Conservation (phyloP, 1,284 basidiomycete species). For the Cutaneotrichosporon sp. region DNA sequence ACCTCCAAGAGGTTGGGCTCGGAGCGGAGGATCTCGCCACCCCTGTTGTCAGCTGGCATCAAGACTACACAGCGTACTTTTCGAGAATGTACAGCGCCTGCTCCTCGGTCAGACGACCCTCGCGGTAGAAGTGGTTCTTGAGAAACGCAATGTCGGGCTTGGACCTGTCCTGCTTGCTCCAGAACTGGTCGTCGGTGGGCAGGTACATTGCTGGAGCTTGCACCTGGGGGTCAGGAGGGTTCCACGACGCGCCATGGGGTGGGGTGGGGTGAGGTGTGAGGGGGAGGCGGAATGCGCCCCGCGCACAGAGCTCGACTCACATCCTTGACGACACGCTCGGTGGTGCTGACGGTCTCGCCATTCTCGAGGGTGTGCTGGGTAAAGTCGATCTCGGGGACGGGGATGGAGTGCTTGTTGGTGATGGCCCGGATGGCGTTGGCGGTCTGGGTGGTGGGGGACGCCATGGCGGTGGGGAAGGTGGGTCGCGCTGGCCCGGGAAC, state of each 20-base stretch:
- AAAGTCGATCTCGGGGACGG: conserved; percentile 74
- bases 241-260: background rate
- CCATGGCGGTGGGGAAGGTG: conserved; percentile 29
- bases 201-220: conserved; percentile 92
- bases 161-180: conserved; percentile 73
- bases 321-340: conserved; percentile 56
- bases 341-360: conserved; percentile 71
- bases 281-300: background rate
- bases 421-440: conserved; percentile 52
- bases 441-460: conserved; percentile 45
- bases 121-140: conserved; percentile 98
- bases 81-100: conserved; percentile 86
- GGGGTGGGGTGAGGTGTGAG: background rate
- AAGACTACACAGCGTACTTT: conserved; percentile 56
- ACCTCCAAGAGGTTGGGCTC: conserved; percentile 91
- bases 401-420: conserved; percentile 50
- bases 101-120: conserved; percentile 86
- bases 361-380: conserved; percentile 87
- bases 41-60: conserved; percentile 45
- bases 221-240: conserved; percentile 59
- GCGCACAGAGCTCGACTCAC: conserved; percentile 37
- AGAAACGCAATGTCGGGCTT: conserved; percentile 96
- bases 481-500: background rate
- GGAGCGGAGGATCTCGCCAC: conserved; percentile 70
- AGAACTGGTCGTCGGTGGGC: conserved; percentile 93